phyloP scores from a whole-genome alignment of 495 filamentous ascomycete genomes.

The Penicillium cataractarum region DNA sequence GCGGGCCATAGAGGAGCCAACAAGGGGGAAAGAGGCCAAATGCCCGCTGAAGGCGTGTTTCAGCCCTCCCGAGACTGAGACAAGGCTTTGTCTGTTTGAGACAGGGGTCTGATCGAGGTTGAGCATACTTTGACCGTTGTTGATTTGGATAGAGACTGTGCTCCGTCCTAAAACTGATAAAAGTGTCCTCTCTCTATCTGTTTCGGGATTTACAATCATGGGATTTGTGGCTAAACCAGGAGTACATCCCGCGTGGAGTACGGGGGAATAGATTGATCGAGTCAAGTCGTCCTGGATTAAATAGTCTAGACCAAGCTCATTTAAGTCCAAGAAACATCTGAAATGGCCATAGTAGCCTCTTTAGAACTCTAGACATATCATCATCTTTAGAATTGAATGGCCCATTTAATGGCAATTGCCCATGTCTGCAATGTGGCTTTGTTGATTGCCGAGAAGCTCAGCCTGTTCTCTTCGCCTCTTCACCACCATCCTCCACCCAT shows the following conservation, averaged over 20 bases:
- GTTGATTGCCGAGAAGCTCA: background rate
- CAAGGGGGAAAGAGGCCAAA: background rate
- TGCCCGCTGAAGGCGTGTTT: conserved; percentile 32
- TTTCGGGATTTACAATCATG: too few relatives aligned
- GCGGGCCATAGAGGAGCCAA: conserved; percentile 16
- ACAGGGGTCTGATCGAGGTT: conserved; percentile 6
- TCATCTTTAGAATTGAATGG: too few relatives aligned
- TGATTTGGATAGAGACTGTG: background rate
- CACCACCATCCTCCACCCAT: background rate
- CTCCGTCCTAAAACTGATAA: conserved; percentile 1
- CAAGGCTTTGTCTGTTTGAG: conserved; percentile 16
- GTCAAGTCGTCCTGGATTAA: too few relatives aligned
- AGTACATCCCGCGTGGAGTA: too few relatives aligned
- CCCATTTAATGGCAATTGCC: background rate
- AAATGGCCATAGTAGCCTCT: too few relatives aligned
- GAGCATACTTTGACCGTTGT: conserved; percentile 5
- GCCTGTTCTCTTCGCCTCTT: background rate
- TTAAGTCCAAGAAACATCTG: too few relatives aligned
- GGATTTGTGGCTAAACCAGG: too few relatives aligned
- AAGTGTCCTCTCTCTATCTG: background rate
- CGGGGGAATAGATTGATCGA: too few relatives aligned
- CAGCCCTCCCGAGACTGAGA: conserved; percentile 28
- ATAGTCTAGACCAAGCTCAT: too few relatives aligned
- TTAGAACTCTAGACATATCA: too few relatives aligned
- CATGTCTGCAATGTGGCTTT: background rate